phyloP scores from a whole-genome alignment of 2,329 filamentous ascomycete species.

The Hymenotorrendiella dingleyae region DNA sequence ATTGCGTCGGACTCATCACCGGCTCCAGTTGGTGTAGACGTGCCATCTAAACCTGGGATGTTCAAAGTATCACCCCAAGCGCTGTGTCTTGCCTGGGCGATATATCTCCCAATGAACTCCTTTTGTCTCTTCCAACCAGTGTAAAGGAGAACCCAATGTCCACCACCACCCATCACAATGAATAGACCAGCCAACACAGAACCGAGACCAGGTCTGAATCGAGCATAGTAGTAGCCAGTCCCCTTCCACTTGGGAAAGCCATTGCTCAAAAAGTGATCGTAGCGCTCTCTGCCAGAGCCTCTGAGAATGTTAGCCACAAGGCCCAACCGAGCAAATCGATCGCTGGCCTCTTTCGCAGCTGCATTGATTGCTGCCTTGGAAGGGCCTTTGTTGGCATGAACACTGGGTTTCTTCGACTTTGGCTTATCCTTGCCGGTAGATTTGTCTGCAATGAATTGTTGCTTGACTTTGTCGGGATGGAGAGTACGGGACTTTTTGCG shows the following conservation, averaged over 20 bases:
- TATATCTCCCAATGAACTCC: constrained; percentile 88
- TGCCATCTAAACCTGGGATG: constrained; percentile 60
- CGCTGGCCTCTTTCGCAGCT: constrained; percentile 73
- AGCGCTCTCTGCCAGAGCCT: constrained; percentile 74
- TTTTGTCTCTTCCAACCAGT: constrained; percentile 85
- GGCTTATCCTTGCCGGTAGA: constrained; percentile 46
- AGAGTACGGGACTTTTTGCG: constrained; percentile 77
- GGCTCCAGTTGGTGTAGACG: constrained; percentile 39
- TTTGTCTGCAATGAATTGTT: constrained; percentile 67
- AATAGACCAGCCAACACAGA: constrained; percentile 79
- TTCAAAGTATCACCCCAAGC: constrained; percentile 83
- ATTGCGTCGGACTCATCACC: constrained; percentile 42
- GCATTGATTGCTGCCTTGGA: constrained; percentile 68
- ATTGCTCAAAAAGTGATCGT: constrained; percentile 89
- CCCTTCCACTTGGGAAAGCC: constrained; percentile 97
- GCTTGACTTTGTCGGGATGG: constrained; percentile 94
- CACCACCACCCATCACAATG: constrained; percentile 72
- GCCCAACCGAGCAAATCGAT: constrained; percentile 77
- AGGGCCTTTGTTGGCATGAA: constrained; percentile 64
- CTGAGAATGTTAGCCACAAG: constrained; percentile 82
- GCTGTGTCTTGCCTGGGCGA: constrained; percentile 77
- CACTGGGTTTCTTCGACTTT: constrained; percentile 51
- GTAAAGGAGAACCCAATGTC: constrained; percentile 81
- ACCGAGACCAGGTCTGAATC: constrained; percentile 85
- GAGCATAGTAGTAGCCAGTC: constrained; percentile 95